Evolutionary conservation across 345 rosid species (phyloP).

Genomic region (Geranium brycei): DNA sequence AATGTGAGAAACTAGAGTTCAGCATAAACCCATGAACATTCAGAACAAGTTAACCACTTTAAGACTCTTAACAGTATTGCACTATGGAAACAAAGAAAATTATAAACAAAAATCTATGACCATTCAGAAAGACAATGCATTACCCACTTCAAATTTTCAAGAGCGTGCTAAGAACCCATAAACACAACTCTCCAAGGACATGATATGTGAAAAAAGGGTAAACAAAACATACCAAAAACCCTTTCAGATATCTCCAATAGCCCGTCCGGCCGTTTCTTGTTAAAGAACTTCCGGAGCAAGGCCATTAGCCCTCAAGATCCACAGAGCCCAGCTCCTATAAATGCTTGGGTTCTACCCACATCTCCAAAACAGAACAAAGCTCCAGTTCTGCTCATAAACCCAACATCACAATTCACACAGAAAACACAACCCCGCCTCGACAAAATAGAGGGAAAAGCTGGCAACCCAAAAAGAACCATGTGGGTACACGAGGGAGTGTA

Average conservation of each 20-base stretch:
- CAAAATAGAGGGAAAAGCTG: neutral
- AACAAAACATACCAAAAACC: constrained; percentile 48
- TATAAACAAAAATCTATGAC: too few species aligned
- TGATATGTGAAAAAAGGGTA: neutral
- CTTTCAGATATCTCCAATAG: constrained; percentile 76
- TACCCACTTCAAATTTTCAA: neutral
- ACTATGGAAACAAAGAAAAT: too few species aligned
- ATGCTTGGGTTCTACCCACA: neutral
- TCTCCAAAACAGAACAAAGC: neutral
- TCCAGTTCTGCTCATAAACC: neutral
- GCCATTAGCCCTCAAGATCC: constrained; percentile 34
- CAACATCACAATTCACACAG: neutral
- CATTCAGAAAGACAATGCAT: too few species aligned
- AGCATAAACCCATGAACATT: neutral
- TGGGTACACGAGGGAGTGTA: neutral
- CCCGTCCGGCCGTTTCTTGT: constrained; percentile 62
- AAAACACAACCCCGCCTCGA: neutral
- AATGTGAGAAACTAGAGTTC: too few species aligned
- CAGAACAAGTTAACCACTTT: too few species aligned
- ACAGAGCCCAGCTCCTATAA: neutral
- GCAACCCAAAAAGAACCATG: neutral
- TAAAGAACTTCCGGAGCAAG: constrained; percentile 58
- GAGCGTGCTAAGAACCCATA: neutral
- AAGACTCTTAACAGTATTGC: too few species aligned
- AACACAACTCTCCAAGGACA: neutral